Base-by-base conservation (phyloP, 306 rosid species). In the Prunus padus region DNA sequence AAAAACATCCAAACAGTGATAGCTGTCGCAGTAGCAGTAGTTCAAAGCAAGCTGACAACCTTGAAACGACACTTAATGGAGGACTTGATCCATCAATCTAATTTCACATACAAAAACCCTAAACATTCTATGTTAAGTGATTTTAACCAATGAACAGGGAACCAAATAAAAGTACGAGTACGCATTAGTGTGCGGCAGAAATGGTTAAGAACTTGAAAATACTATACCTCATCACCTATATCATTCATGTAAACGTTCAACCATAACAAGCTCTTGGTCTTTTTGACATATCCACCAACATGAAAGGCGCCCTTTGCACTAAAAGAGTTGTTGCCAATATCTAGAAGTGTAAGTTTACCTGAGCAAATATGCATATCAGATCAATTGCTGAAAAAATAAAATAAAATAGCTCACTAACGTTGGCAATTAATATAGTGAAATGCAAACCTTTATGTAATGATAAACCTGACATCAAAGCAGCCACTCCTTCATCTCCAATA, bases 181-280 rank as follows among this genome's bases (percentile, higher is more conserved):
- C 33, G 61, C 4, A 19, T 18, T 42, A 10, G 7, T 16, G 31
- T 68, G 33, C 57, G 82, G 74, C 72, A 76, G 42, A 65, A 66
- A 49, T 18, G 37, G 45, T 66, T 47, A 42, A 70, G 30, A 55
- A 50, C 51, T 19, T 37, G 23, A 71, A 83, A 74, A 80, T 28
- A 75, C 65, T 51, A 73, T 93, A 95, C 99, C 97, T 92, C 93
- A 71, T 95, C 99, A 45, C 96, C 96, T 56, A 95, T 89, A 83
- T 95, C 99, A 84, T 95, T 95, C 99, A 95, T 95, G 88, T 87
- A 90, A 84, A 92, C 83, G 78, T 92, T 90, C 88, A 95, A 80
- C 90, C 90, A 86, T 66, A 90, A 74, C 64, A 95, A 73, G 85
- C 84, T 92, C 86, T 72, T 92, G 84, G 84, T 82, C 89, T 84